A percentile compares a stretch with the other conserved stretches of the same genome.
phyloP scores from a whole-genome alignment of 106 monocot genomes.

The Cymbidium sinense region DNA sequence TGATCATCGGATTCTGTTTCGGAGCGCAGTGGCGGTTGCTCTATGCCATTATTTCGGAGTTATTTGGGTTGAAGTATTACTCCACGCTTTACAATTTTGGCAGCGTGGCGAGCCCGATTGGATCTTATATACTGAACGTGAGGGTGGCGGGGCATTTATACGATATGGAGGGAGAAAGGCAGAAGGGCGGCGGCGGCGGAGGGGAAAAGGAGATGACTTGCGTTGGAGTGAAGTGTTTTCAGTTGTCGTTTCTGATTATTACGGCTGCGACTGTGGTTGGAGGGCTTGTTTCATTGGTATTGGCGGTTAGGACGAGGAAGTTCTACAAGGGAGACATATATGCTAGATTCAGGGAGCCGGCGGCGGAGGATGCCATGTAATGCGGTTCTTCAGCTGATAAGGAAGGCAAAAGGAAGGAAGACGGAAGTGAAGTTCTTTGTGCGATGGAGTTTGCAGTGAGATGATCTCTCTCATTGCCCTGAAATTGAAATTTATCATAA shows the following conservation, averaged over 20 bases:
- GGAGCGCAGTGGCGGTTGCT: slow-evolving; percentile 68
- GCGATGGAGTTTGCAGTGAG: no score
- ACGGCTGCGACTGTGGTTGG: slow-evolving; percentile 48
- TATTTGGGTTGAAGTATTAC: slow-evolving; percentile 84
- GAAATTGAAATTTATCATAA: no score
- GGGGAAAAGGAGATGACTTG: slow-evolving; percentile 29
- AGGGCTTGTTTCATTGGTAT: slow-evolving; percentile 32
- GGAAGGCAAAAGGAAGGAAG: no score
- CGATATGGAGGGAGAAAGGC: slow-evolving; percentile 53
- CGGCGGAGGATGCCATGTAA: background rate
- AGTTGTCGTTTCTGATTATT: slow-evolving; percentile 66
- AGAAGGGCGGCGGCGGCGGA: background rate
- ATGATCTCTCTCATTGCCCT: no score
- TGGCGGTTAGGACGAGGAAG: slow-evolving; percentile 56
- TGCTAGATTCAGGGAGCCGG: slow-evolving; percentile 36
- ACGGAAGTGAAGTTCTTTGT: no score
- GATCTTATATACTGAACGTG: slow-evolving; percentile 68
- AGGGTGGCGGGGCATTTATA: slow-evolving; percentile 53
- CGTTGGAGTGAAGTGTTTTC: slow-evolving; percentile 62
- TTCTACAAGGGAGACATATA: slow-evolving; percentile 79
- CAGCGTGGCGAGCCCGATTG: slow-evolving; percentile 56
- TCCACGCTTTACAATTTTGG: slow-evolving; percentile 75
- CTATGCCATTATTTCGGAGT: slow-evolving; percentile 79
- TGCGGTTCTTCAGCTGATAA: no score
- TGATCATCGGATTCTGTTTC: slow-evolving; percentile 75